phyloP scores from a whole-genome alignment of 228 moss, liverwort and hornwort genomes.

The Sphagnum fallax region DNA sequence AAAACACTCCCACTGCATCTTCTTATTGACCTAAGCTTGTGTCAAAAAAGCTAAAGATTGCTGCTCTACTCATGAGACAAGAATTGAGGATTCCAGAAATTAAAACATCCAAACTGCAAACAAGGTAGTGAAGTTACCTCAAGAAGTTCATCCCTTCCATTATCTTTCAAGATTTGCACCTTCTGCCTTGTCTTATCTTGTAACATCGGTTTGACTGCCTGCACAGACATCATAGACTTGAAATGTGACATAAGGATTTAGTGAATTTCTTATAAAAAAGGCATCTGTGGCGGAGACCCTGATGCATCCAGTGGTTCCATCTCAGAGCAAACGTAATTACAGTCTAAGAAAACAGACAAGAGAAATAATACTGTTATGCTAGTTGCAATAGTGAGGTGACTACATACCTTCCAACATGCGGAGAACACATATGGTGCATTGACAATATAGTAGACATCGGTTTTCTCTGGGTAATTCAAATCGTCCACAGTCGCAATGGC shows the following conservation, averaged over 20 bases:
- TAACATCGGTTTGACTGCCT: conserved; percentile 94
- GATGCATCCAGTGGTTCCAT: no score
- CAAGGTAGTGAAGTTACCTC: conserved; percentile 29
- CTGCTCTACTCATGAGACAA: no score
- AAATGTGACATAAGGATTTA: not conserved
- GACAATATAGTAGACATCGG: conserved; percentile 92
- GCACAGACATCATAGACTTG: conserved; percentile 3
- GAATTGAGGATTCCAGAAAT: no score
- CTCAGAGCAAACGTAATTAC: no score
- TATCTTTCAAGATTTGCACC: conserved; percentile 86
- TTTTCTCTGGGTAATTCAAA: conserved; percentile 98
- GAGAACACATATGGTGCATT: conserved; percentile 98
- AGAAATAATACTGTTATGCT: not conserved
- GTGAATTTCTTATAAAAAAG: not conserved
- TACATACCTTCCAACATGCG: conserved; percentile 90
- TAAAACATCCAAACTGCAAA: not conserved
- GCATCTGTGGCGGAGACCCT: no score
- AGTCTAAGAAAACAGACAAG: not conserved
- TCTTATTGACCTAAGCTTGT: not conserved
- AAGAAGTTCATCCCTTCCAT: conserved; percentile 85
- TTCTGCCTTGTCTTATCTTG: conserved; percentile 95
- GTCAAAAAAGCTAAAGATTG: no score
- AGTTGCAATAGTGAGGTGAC: not conserved
- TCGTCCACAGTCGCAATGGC: conserved; percentile 93
- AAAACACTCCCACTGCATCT: not conserved